These are phyloP conservation scores for Lipomyces starkeyi DNA, from an alignment of 805 yeast species.

Conservation along the genomic window DNA sequence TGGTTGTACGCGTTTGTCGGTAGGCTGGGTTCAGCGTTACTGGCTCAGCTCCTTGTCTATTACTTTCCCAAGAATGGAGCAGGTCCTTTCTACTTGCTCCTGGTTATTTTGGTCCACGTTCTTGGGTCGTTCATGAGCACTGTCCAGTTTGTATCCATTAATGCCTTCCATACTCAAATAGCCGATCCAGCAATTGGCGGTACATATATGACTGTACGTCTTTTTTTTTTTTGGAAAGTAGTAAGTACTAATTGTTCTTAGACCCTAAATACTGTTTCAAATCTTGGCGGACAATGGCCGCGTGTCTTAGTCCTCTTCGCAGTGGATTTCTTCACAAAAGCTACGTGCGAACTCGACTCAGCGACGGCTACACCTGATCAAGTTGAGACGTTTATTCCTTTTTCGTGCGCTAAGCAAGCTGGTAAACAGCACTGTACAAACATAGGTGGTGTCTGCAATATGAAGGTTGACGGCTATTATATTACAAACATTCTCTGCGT, in stretches of 20 bases:
- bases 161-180: conserved; percentile 92
- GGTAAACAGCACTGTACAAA: conserved; percentile 58
- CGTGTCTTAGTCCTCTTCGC: conserved; percentile 75
- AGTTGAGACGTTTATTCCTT: conserved; percentile 34
- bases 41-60: conserved; percentile 76
- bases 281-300: conserved; percentile 99
- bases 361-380: conserved; percentile 31
- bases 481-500: conserved; percentile 77
- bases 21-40: conserved; percentile 70
- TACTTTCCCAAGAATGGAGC: conserved; percentile 65
- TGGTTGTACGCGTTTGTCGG: conserved; percentile 92
- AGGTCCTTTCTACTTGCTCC: conserved; percentile 64
- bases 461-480: conserved; percentile 81
- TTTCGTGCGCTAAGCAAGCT: conserved; percentile 48
- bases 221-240: not conserved
- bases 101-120: conserved; percentile 81
- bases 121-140: conserved; percentile 92
- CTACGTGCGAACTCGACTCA: conserved; percentile 56
- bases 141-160: conserved; percentile 90
- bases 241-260: not conserved
- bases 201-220: conserved; percentile 81
- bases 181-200: conserved; percentile 98
- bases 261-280: conserved; percentile 85
- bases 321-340: conserved; percentile 77
- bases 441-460: conserved; percentile 61